Conservation (phyloP, 306 rosid species). For the Lablab purpureus region DNA sequence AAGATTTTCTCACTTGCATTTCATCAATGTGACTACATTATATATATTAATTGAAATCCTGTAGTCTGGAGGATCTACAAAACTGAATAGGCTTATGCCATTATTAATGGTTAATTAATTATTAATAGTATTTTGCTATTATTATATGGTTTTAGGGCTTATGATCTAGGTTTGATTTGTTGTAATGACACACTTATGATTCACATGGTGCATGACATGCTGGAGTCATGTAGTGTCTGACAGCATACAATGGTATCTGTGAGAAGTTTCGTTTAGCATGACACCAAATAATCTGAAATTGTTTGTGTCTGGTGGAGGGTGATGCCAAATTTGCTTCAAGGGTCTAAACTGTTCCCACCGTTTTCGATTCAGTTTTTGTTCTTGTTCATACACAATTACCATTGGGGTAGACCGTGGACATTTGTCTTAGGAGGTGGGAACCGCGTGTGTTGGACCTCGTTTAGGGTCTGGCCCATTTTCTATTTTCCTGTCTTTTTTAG, state of each 20-base stretch:
- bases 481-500: background rate
- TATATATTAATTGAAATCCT: background rate
- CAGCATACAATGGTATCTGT: background rate
- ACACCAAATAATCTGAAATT: constrained; percentile 13
- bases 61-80: background rate
- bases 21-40: background rate
- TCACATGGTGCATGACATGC: constrained; percentile 31
- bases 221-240: background rate
- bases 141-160: background rate
- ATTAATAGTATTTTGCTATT: background rate
- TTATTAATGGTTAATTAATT: background rate
- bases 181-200: constrained; percentile 5
- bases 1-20: background rate
- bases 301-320: constrained; percentile 19
- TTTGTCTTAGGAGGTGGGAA: constrained; percentile 17
- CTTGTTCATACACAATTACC: background rate
- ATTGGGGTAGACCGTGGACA: background rate
- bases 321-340: constrained; percentile 17
- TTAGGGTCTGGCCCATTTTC: constrained; percentile 30
- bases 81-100: constrained; percentile 7
- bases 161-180: constrained; percentile 33
- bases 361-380: constrained; percentile 21
- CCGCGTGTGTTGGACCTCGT: constrained; percentile 13
- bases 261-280: constrained; percentile 2
- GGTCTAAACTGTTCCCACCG: background rate